Base-by-base conservation (phyloP, 768 basidiomycete genomes). In the Mycena sanguinolenta region DNA sequence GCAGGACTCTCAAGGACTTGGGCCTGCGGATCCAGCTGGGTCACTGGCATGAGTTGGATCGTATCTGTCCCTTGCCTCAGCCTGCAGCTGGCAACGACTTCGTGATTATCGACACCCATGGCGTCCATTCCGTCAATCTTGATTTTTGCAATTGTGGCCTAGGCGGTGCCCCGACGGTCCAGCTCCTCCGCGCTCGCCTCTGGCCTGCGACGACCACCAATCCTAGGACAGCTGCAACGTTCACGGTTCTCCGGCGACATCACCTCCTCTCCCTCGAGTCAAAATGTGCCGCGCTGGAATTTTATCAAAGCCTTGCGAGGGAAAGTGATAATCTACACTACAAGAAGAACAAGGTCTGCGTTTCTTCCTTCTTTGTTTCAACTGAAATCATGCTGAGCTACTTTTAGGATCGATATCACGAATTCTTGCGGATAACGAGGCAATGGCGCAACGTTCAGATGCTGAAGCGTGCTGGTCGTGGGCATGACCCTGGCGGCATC, bases 361-460 rank as follows among this genome's bases (percentile, higher is more conserved):
- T 38, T 38, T 38, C 14, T 39, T 14, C 13, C 8, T 39, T 39
- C 9, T 39, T 39, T 39, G 16, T 39, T 34, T 34, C 4, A 34
- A 34, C 6, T 34, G 32, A 4, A 4, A 34, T 4, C 6, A 10
- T 34, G 32, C 32, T 34, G 32, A 34, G 10, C 32, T 4, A 34
- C 10, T 34, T 34, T 5, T 32, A 55, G 54, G 54, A 55, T 34
- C 32, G 54, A 21, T 55, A 55, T 21, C 58, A 58, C 13, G 39
- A 42, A 34, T 58, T 38, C 16, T 17, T 38, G 58, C 58, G 38
- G 12, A 39, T 58, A 38, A 58, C 58, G 23, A 25, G 27, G 16
- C 23, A 58, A 36, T 58, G 58, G 58, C 58, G 58, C 13, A 23
- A 58, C 36, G 25, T 58, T 19, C 36, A 27, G 23, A 58, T 58